Base-by-base conservation (phyloP, 139 green algal species). In the Gonium pectorale region DNA sequence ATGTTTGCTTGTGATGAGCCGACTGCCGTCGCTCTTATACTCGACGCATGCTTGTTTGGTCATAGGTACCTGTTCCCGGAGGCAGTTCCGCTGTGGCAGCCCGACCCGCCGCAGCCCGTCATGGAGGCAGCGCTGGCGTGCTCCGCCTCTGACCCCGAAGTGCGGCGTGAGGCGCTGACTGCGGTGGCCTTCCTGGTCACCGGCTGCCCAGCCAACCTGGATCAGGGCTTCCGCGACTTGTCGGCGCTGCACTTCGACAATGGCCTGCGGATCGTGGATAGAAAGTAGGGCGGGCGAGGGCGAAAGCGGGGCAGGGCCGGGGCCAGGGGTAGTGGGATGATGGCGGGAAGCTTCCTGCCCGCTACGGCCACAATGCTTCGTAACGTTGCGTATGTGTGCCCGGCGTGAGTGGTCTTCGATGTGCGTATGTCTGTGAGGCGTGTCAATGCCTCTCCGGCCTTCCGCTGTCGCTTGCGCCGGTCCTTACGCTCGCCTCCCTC, bases 61-160 rank as follows among this genome's bases (percentile, higher is more conserved):
- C n/a, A n/a, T n/a, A 92, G 86, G 13, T 93, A 89, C 68, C 81
- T 92, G 11, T 93, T 96, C 73, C 90, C 90, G 1, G 90, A 92
- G 62, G 81, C 81, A 1, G 35, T 31, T 3, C 80, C 88, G 29
- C 74, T 79, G 35, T 83, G 79, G 35, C 26, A 52, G n/a, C 68
- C 84, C 19, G 81, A 81, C 40, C 31, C 85, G 26, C n/a, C 68
- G 9, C 15, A 31, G 38, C 67, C 71, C 31, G 60, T 11, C 27
- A 51, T 75, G 63, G 78, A 84, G 78, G 78, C 8, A 0, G 68
- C 67, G 19, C 79, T 88, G 37, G 71, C 67, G 41, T 62, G 68
- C 29, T 59, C 80, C 67, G 80, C 79, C 24, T 40, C 19, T 0
- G 43, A 67, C 11, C 40, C 67, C 1, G 67, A 29, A 29, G 74